Evolutionary conservation across 2,329 filamentous ascomycete species (phyloP).

Genomic region (Colletotrichum orchidophilum): DNA sequence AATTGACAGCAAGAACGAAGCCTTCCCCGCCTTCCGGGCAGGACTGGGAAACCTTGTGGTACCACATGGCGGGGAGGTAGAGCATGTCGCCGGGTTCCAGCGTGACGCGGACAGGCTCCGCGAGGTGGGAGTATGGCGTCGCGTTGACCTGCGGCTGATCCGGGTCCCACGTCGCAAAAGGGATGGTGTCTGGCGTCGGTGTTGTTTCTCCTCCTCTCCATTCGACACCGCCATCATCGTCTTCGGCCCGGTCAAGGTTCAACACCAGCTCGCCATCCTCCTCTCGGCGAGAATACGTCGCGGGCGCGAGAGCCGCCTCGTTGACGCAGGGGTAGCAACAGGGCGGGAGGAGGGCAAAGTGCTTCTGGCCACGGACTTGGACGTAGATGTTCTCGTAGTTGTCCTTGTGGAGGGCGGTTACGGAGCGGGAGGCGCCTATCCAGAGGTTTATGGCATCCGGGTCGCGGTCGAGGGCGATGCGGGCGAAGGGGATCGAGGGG

Average conservation of each 20-base stretch:
- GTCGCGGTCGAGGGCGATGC: slow-evolving; percentile 69
- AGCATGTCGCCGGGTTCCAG: slow-evolving; percentile 81
- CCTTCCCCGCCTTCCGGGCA: slow-evolving; percentile 74
- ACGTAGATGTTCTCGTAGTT: slow-evolving; percentile 89
- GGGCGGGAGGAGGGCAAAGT: slow-evolving; percentile 80
- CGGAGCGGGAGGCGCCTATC: slow-evolving; percentile 77
- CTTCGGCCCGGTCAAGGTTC: slow-evolving; percentile 41
- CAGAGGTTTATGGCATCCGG: slow-evolving; percentile 86
- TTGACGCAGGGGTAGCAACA: slow-evolving; percentile 74
- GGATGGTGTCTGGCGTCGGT: slow-evolving; percentile 51
- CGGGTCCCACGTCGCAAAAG: slow-evolving; percentile 81
- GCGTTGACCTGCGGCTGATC: slow-evolving; percentile 60
- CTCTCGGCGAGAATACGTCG: slow-evolving; percentile 63
- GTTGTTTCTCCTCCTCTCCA: slow-evolving; percentile 43
- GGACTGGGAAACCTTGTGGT: slow-evolving; percentile 80
- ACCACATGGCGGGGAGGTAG: slow-evolving; percentile 85
- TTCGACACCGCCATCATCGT: slow-evolving; percentile 43
- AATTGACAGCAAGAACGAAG: slow-evolving; percentile 82
- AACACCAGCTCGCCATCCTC: slow-evolving; percentile 35
- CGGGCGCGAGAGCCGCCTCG: slow-evolving; percentile 66
- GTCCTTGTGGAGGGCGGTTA: slow-evolving; percentile 81
- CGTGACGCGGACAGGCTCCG: slow-evolving; percentile 71
- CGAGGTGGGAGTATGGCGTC: slow-evolving; percentile 68
- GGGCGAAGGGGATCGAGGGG: slow-evolving; percentile 73
- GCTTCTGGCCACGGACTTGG: slow-evolving; percentile 76